Base-by-base conservation (phyloP, 148 eudicot species). In the Fagopyrum tataricum region DNA sequence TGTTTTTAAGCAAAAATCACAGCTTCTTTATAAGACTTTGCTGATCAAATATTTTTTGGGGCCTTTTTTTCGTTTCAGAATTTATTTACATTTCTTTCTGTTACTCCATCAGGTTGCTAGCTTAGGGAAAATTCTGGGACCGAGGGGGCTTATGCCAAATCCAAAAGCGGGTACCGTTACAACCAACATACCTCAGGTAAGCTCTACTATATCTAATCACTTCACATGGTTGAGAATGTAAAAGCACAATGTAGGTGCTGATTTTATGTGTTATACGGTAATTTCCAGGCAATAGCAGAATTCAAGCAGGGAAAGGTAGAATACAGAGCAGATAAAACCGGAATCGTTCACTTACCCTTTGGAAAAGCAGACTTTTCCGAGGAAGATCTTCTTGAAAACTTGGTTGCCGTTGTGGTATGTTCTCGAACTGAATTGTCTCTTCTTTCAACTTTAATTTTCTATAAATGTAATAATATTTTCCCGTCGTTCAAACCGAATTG, bases 91-190 rank as follows among this genome's bases (percentile, higher is more conserved):
- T 66, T 0, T 15, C 10, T 14, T 67, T 47, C 61, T 74, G 9
- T 37, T 31, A 74, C 44, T 78, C 59, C 72, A 66, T 75, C 86
- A 95, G 96, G 97, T 87, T 86, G 98, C 98, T 47, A 79, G 87
- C 73, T 82, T 95, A 20, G 98, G 98, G 74, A 95, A 83, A 84
- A 83, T 95, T 73, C 75, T 95, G 78, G 98, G 98, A 67, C 98
- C 98, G 31, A 80, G 97, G 75, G 98, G 98, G 74, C 97, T 95
- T 55, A 95, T 95, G 98, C 98, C 98, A 75, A 95, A 86, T 82
- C 98, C 98, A 44, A 95, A 95, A 82, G 97, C 98, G 55, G 98
- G 98, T 58, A 95, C 98, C 18, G 98, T 94, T 26, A 83, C 98
- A 72, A 78, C 93, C 66, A 89, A 90, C 78, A 79, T 94, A 66